phyloP scores from a whole-genome alignment of 116 monocot species.

The Iris pallida region DNA sequence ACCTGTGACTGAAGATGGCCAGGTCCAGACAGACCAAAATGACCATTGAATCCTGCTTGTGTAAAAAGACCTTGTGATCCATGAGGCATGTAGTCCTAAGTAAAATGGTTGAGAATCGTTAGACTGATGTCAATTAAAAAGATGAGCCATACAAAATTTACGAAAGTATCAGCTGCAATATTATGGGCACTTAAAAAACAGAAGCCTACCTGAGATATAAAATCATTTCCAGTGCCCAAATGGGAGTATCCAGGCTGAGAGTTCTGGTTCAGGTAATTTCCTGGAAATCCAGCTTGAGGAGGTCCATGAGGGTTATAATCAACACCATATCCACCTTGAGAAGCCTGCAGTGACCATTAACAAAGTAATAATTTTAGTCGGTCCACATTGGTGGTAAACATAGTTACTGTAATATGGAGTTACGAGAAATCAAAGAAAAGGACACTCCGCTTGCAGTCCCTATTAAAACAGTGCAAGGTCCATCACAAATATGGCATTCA shows the following conservation, averaged over 20 bases:
- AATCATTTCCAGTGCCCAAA: slow-evolving; percentile 60
- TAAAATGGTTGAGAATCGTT: neutral
- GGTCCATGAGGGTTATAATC: slow-evolving; percentile 59
- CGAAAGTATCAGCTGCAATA: neutral
- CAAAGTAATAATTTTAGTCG: too few species aligned
- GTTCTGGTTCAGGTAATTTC: slow-evolving; percentile 55
- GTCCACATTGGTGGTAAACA: too few species aligned
- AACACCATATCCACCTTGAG: slow-evolving; percentile 83
- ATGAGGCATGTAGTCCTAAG: slow-evolving; percentile 76
- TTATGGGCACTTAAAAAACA: neutral
- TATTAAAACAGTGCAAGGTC: too few species aligned
- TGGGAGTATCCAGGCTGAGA: slow-evolving; percentile 76
- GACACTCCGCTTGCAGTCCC: too few species aligned
- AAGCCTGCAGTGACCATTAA: slow-evolving; percentile 33
- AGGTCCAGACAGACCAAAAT: slow-evolving; percentile 53
- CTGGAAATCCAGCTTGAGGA: slow-evolving; percentile 60
- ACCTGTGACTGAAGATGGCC: slow-evolving; percentile 86
- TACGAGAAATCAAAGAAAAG: too few species aligned
- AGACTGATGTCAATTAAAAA: neutral
- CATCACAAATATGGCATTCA: too few species aligned
- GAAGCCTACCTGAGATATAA: slow-evolving; percentile 61
- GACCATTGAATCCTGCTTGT: slow-evolving; percentile 64
- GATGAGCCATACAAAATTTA: neutral
- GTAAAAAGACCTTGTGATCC: slow-evolving; percentile 89
- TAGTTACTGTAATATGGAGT: too few species aligned